Evolutionary conservation across 1,284 basidiomycete species (phyloP).

Genomic region (Testicularia cyperi): DNA sequence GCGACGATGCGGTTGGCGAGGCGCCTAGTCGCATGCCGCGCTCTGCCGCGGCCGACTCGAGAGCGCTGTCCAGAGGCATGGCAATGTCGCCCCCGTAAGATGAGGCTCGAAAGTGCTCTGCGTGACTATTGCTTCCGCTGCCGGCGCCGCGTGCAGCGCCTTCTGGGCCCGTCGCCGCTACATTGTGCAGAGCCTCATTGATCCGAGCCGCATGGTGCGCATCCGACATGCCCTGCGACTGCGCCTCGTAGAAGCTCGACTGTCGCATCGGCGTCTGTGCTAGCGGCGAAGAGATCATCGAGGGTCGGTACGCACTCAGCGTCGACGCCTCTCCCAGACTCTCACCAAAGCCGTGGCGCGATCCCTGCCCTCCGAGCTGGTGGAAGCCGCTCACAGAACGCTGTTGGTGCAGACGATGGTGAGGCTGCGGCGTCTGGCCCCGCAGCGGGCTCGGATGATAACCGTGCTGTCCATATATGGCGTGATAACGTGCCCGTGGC

Average conservation of each 20-base stretch:
- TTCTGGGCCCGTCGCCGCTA: no score
- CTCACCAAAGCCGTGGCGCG: conserved; percentile 22
- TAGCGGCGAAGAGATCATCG: conserved; percentile 31
- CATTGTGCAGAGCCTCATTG: not conserved
- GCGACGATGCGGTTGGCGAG: no score
- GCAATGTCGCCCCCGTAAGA: no score
- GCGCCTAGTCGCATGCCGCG: no score
- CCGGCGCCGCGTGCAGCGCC: no score
- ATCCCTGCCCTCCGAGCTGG: conserved; percentile 8
- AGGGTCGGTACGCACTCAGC: conserved; percentile 18
- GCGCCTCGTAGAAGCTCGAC: conserved; percentile 4
- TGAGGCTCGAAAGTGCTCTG: no score
- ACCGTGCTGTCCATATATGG: conserved; percentile 63
- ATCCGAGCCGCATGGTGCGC: not conserved
- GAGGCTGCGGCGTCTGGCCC: conserved; percentile 28
- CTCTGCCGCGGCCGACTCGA: no score
- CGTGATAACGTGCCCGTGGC: conserved; percentile 64
- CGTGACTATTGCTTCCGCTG: no score
- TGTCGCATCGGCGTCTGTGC: conserved; percentile 24
- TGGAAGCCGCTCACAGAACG: conserved; percentile 30
- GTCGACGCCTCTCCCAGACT: conserved; percentile 31
- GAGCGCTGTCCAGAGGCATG: no score
- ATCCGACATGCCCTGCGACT: no score
- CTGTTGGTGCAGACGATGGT: conserved; percentile 36
- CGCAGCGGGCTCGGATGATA: conserved; percentile 13